phyloP scores from a whole-genome alignment of 257 asterid genomes.

The Ligustrum vulgare region DNA sequence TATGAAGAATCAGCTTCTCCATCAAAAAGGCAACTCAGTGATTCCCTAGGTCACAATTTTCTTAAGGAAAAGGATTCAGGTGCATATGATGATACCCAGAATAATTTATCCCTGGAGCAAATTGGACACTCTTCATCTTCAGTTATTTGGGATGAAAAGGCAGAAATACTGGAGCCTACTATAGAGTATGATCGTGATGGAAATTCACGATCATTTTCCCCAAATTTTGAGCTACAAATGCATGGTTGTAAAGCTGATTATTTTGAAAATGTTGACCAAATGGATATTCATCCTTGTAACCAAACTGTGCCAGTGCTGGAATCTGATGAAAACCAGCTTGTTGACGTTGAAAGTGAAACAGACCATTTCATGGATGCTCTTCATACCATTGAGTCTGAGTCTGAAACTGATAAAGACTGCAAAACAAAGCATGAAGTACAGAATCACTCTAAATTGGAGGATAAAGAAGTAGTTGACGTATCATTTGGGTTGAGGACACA shows the following conservation, averaged over 20 bases:
- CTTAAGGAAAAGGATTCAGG: slow-evolving; percentile 44
- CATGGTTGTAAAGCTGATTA: slow-evolving; percentile 30
- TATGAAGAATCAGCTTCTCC: slow-evolving; percentile 36
- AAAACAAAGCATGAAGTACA: slow-evolving; percentile 46
- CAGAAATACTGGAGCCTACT: slow-evolving; percentile 39
- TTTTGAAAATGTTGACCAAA: slow-evolving; percentile 31
- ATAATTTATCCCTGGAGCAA: slow-evolving; percentile 46
- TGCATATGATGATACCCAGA: slow-evolving; percentile 41
- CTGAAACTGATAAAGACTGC: slow-evolving; percentile 69
- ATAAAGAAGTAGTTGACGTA: slow-evolving; percentile 34
- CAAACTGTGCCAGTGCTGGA: slow-evolving; percentile 29
- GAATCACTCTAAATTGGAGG: slow-evolving; percentile 43
- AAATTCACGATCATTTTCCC: slow-evolving; percentile 37
- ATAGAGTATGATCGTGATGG: slow-evolving; percentile 31
- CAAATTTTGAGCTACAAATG: slow-evolving; percentile 33
- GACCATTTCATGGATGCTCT: slow-evolving; percentile 88
- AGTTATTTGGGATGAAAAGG: slow-evolving; percentile 59
- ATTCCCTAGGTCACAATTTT: slow-evolving; percentile 48
- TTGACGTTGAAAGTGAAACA: slow-evolving; percentile 65
- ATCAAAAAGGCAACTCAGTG: slow-evolving; percentile 44
- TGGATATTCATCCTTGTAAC: slow-evolving; percentile 28
- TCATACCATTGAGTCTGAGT: slow-evolving; percentile 79
- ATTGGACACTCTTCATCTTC: slow-evolving; percentile 51
- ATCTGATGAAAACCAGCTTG: slow-evolving; percentile 38
- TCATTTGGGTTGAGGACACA: slow-evolving; percentile 15